Evolutionary conservation across 2,329 filamentous ascomycete species (phyloP).

Genomic region (Botrytis paeoniae): DNA sequence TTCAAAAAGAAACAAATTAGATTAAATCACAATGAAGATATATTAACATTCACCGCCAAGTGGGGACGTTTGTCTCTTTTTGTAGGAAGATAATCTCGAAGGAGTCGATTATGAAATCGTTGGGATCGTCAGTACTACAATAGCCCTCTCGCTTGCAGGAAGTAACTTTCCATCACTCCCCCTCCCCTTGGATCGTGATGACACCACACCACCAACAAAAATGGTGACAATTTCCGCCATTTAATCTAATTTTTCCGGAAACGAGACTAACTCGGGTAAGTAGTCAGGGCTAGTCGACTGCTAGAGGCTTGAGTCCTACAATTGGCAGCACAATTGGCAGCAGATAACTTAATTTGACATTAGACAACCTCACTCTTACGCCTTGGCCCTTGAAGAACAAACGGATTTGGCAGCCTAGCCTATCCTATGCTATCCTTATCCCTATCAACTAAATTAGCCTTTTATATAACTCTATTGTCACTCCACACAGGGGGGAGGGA

Average conservation of each 20-base stretch:
- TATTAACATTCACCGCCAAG: neutral
- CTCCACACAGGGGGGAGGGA: neutral
- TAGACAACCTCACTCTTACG: neutral
- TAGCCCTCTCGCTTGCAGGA: neutral
- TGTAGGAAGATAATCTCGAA: neutral
- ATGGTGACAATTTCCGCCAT: neutral
- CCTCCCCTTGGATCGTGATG: neutral
- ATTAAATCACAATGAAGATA: neutral
- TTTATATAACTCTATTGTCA: neutral
- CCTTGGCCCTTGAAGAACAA: neutral
- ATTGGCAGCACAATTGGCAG: neutral
- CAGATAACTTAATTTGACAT: neutral
- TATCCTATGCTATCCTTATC: neutral
- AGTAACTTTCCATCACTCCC: neutral
- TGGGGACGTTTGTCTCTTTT: neutral
- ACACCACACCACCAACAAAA: neutral
- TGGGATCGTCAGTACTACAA: neutral
- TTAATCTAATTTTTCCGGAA: neutral
- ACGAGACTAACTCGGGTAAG: neutral
- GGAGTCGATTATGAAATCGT: neutral
- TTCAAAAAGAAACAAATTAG: neutral
- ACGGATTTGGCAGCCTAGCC: neutral
- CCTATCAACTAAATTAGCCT: neutral
- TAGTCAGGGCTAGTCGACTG: neutral
- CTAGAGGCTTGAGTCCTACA: constrained; percentile 1